These are phyloP conservation scores for Allomyces javanicus DNA, from an alignment of 192 early-diverging fungal species.

Conservation along the genomic window DNA sequence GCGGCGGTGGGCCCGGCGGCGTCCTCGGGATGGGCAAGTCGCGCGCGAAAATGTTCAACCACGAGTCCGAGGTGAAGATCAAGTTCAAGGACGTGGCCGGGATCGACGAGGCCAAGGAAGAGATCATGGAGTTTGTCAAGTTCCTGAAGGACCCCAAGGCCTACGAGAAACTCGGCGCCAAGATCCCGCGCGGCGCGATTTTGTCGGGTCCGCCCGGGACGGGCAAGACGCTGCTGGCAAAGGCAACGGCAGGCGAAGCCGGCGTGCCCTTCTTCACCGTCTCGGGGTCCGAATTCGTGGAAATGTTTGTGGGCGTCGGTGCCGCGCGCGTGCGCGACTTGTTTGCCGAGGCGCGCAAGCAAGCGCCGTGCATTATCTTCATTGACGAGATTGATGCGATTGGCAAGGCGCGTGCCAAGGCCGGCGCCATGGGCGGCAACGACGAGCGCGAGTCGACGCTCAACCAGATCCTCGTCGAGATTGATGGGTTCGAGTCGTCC, in stretches of 20 bases:
- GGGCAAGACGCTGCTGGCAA: constrained; percentile 93
- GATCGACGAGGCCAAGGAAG: constrained; percentile 96
- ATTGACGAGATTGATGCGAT: constrained; percentile 99
- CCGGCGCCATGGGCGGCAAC: constrained; percentile 75
- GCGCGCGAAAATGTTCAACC: constrained; percentile 88
- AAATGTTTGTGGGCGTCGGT: constrained; percentile 99
- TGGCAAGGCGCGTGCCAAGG: constrained; percentile 84
- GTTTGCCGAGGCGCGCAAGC: constrained; percentile 92
- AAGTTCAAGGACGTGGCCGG: constrained; percentile 99
- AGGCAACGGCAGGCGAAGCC: constrained; percentile 97
- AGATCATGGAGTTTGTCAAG: constrained; percentile 99
- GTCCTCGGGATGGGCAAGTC: constrained; percentile 96
- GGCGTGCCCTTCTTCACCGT: constrained; percentile 94
- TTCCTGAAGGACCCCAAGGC: constrained; percentile 83
- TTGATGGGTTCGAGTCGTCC: constrained; percentile 85
- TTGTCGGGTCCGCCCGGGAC: constrained; percentile 83
- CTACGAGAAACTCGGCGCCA: constrained; percentile 87
- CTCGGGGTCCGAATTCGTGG: constrained; percentile 98
- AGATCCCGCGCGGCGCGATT: constrained; percentile 97
- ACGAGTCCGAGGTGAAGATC: constrained; percentile 84
- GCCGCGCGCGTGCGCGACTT: constrained; percentile 79
- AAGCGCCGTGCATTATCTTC: constrained; percentile 96
- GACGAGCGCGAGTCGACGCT: constrained; percentile 95
- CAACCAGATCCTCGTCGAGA: constrained; percentile 96
- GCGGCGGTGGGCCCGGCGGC: constrained; percentile 44